These are phyloP conservation scores for Rubia occidens DNA, from an alignment of 305 asterid genomes.

Conservation along the genomic window DNA sequence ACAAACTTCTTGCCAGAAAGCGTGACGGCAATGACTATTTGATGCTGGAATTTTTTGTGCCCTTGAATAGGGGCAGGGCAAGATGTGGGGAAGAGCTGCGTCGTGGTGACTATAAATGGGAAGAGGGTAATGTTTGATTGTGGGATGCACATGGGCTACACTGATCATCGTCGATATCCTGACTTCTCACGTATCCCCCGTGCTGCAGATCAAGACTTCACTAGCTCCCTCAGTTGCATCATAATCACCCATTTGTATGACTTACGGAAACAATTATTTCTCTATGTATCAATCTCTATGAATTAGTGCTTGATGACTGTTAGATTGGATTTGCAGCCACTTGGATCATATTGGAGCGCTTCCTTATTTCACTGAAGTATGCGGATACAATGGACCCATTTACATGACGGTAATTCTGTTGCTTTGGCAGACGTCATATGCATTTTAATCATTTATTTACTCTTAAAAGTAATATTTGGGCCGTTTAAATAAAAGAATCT, in stretches of 20 bases:
- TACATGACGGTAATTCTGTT: conserved; percentile 70
- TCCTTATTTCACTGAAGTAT: conserved; percentile 87
- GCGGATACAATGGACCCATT: conserved; percentile 86
- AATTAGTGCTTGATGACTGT: not conserved
- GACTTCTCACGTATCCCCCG: conserved; percentile 57
- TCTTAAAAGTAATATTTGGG: not conserved
- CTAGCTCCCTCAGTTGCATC: conserved; percentile 55
- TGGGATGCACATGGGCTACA: conserved; percentile 89
- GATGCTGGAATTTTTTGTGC: conserved; percentile 2
- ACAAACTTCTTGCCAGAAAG: conserved; percentile 16
- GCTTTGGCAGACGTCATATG: not conserved
- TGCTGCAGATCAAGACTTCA: conserved; percentile 38
- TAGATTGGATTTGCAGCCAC: conserved; percentile 35
- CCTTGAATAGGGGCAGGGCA: conserved; percentile 73
- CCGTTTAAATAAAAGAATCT: no score
- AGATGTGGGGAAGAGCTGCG: conserved; percentile 96
- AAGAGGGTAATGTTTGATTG: conserved; percentile 91
- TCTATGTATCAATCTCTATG: not conserved
- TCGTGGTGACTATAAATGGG: conserved; percentile 63
- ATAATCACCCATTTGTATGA: conserved; percentile 69
- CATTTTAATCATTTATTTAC: not conserved
- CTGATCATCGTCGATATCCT: conserved; percentile 59
- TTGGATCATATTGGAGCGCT: conserved; percentile 94
- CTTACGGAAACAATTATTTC: not conserved
- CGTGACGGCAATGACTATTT: not conserved